phyloP scores from a whole-genome alignment of 495 filamentous ascomycete genomes.

The Penicillium daleae region DNA sequence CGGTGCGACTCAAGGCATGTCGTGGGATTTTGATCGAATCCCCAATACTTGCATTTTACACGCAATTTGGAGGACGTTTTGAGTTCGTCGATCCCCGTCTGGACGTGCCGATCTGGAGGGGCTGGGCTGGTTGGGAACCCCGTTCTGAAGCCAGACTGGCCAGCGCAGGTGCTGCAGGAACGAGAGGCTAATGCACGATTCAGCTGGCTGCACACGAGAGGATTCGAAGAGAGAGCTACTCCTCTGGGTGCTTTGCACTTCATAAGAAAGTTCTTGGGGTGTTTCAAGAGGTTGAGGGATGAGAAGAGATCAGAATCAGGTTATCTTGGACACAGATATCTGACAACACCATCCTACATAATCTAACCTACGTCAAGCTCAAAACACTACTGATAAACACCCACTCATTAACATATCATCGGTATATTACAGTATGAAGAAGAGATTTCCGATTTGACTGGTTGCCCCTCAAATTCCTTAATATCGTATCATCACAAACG shows the following conservation, averaged over 20 bases:
- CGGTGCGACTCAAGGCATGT: conserved; percentile 4
- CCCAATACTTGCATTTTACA: not conserved
- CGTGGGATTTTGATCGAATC: not conserved
- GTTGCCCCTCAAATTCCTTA: conserved; percentile 19
- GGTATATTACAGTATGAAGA: not conserved
- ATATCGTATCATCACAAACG: conserved; percentile 29
- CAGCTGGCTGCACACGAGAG: conserved; percentile 29
- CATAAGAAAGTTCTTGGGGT: conserved; percentile 5
- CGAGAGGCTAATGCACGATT: conserved; percentile 36
- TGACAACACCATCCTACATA: not conserved
- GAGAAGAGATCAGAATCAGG: not conserved
- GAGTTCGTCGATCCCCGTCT: conserved; percentile 27
- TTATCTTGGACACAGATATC: not conserved
- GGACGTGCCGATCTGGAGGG: conserved; percentile 26
- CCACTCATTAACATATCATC: not conserved
- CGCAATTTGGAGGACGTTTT: conserved; percentile 2
- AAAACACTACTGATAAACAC: not conserved
- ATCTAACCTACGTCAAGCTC: not conserved
- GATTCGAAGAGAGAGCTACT: not conserved
- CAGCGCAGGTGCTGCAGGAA: conserved; percentile 32
- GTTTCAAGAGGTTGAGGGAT: not conserved
- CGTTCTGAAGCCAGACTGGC: conserved; percentile 23
- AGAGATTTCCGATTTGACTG: conserved; percentile 12
- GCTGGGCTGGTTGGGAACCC: conserved; percentile 3
- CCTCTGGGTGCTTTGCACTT: conserved; percentile 10